A percentile compares a stretch with the other conserved stretches of the same genome.
phyloP scores from a whole-genome alignment of 495 filamentous ascomycete genomes.

The Neurospora hispaniola region DNA sequence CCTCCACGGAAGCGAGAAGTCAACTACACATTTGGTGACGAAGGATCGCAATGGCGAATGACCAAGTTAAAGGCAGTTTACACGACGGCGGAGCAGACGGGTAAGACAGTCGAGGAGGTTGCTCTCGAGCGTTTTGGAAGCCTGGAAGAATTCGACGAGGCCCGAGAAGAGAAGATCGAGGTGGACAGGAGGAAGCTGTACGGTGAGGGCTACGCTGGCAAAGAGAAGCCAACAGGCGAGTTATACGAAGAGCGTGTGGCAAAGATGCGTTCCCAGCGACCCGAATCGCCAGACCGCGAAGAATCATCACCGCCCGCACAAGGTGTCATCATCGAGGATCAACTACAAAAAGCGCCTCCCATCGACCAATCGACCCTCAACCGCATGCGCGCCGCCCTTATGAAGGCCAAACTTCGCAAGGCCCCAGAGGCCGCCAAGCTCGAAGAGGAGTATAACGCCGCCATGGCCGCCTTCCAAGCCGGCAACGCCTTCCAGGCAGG shows the following conservation, averaged over 20 bases:
- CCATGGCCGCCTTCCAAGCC: constrained; percentile 44
- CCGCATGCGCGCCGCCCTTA: constrained; percentile 78
- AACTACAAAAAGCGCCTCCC: constrained; percentile 28
- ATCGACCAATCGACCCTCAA: constrained; percentile 76
- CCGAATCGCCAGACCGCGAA: neutral
- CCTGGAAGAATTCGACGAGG: constrained; percentile 81
- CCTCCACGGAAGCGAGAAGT: constrained; percentile 52
- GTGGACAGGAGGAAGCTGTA: constrained; percentile 76
- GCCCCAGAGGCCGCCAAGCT: constrained; percentile 63
- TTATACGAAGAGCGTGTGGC: constrained; percentile 59
- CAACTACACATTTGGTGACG: constrained; percentile 80
- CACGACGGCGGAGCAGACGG: constrained; percentile 62
- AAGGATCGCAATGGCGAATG: constrained; percentile 90
- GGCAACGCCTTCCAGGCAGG: constrained; percentile 30
- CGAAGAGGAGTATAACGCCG: constrained; percentile 75
- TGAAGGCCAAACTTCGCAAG: constrained; percentile 81
- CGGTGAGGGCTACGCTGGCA: constrained; percentile 75
- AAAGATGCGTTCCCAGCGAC: constrained; percentile 9
- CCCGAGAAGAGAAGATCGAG: constrained; percentile 89
- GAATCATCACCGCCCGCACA: constrained; percentile 26
- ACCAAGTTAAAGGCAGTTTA: constrained; percentile 83
- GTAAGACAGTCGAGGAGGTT: constrained; percentile 62
- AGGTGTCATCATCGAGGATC: constrained; percentile 33
- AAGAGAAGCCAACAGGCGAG: constrained; percentile 81
- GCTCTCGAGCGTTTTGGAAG: constrained; percentile 74